Evolutionary conservation across 2,329 filamentous ascomycete genomes (phyloP).

Genomic region (Chalaropsis ovoidea): DNA sequence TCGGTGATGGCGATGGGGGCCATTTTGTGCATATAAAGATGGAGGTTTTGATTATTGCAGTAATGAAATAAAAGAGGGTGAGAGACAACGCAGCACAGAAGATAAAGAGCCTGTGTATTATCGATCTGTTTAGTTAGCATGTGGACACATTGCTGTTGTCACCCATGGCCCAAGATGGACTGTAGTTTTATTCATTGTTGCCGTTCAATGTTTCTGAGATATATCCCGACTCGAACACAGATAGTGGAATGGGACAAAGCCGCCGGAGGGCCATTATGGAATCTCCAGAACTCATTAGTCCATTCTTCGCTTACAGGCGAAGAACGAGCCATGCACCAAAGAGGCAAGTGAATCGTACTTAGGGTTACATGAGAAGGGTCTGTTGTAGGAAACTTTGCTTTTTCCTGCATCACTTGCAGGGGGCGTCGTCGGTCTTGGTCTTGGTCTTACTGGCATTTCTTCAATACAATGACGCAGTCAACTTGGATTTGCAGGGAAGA

Average conservation of each 20-base stretch:
- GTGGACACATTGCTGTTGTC: too few species aligned
- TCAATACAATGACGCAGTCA: background rate
- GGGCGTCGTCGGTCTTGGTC: background rate
- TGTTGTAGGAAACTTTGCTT: background rate
- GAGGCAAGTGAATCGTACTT: background rate
- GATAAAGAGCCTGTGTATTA: too few species aligned
- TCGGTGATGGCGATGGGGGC: background rate
- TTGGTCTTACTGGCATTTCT: background rate
- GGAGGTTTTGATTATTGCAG: background rate
- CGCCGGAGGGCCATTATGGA: background rate
- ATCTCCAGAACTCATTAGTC: background rate
- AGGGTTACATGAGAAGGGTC: background rate
- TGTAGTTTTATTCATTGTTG: too few species aligned
- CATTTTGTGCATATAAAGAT: background rate
- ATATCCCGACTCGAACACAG: too few species aligned
- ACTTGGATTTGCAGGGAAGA: background rate
- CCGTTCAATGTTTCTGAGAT: too few species aligned
- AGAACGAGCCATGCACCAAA: background rate
- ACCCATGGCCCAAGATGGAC: too few species aligned
- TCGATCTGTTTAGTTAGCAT: too few species aligned
- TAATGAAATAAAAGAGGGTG: background rate
- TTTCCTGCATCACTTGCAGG: background rate
- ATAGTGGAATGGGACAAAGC: background rate
- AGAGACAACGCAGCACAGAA: background rate
- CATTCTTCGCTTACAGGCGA: constrained; percentile 2